These are phyloP conservation scores for Mycena belliarum DNA, from an alignment of 768 basidiomycete species.

Conservation along the genomic window DNA sequence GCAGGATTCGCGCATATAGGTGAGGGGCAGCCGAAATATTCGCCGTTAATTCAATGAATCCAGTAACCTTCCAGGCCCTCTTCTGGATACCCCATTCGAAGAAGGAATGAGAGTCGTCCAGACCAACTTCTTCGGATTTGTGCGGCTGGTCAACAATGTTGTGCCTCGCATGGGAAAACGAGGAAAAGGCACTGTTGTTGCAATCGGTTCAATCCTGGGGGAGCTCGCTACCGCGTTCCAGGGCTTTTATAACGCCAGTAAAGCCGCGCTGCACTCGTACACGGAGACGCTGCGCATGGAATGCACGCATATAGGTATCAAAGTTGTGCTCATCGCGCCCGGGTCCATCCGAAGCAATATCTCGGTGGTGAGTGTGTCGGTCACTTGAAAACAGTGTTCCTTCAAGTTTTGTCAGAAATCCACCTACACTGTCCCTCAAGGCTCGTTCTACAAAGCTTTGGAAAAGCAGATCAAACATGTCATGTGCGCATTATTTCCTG, in stretches of 20 bases:
- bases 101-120: slow-evolving; percentile 25
- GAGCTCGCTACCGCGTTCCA: slow-evolving; percentile 31
- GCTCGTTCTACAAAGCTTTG: slow-evolving; percentile 7
- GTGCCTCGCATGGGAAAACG: slow-evolving; percentile 32
- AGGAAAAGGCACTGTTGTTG: slow-evolving; percentile 32
- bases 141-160: slow-evolving; percentile 30
- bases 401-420: slow-evolving; percentile 8
- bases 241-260: slow-evolving; percentile 33
- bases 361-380: slow-evolving; percentile 4
- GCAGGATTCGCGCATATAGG: slow-evolving; percentile 42
- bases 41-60: background rate
- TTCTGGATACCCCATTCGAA: slow-evolving; percentile 30
- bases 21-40: no score
- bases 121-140: slow-evolving; percentile 30
- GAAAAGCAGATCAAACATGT: slow-evolving; percentile 16
- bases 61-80: slow-evolving; percentile 21
- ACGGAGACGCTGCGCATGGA: slow-evolving; percentile 35
- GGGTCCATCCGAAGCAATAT: slow-evolving; percentile 27
- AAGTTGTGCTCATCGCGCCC: slow-evolving; percentile 32
- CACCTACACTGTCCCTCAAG: slow-evolving; percentile 10
- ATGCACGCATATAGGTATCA: slow-evolving; percentile 28
- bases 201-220: slow-evolving; percentile 33
- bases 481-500: background rate
- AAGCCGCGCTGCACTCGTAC: slow-evolving; percentile 32
- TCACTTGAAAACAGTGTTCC: no score